phyloP scores from a whole-genome alignment of 2,329 filamentous ascomycete species.

The Fusarium neocosmosporiellum region DNA sequence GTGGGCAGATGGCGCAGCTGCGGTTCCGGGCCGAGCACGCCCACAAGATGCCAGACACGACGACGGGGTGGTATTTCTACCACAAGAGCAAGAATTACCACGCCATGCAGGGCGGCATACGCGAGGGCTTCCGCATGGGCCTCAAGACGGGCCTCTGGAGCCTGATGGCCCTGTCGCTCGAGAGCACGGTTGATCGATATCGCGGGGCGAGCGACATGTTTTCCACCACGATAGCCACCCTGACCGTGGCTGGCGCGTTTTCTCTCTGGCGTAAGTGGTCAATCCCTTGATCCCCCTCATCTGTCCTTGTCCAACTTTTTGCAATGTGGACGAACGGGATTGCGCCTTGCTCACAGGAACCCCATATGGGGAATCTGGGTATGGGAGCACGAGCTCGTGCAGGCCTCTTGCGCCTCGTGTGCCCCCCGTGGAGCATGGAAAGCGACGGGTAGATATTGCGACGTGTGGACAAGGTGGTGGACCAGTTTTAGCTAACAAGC shows the following conservation, averaged over 20 bases:
- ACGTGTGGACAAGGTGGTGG: conserved; percentile 17
- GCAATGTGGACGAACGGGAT: conserved; percentile 24
- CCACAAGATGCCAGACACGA: conserved; percentile 86
- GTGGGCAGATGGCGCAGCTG: conserved; percentile 78
- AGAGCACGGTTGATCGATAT: conserved; percentile 85
- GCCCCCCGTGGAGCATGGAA: conserved; percentile 26
- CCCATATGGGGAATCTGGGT: conserved; percentile 32
- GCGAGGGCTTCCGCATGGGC: conserved; percentile 83
- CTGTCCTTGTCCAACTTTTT: conserved; percentile 1
- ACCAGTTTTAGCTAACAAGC: conserved; percentile 37
- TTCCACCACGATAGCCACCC: conserved; percentile 83
- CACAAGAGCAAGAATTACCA: conserved; percentile 98
- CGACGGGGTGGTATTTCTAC: conserved; percentile 96
- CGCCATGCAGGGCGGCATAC: conserved; percentile 79
- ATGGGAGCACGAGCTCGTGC: conserved; percentile 6
- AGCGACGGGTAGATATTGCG: conserved; percentile 42
- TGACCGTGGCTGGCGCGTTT: conserved; percentile 87
- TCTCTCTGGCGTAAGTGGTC: conserved; percentile 80
- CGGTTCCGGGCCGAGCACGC: conserved; percentile 96
- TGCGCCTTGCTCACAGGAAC: conserved; percentile 13
- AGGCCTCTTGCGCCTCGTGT: not conserved
- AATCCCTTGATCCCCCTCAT: not conserved
- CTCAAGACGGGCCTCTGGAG: conserved; percentile 77
- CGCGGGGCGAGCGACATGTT: conserved; percentile 78
- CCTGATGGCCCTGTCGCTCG: conserved; percentile 80